A percentile compares a stretch with the other conserved stretches of the same genome.
Evolutionary conservation across 257 asterid genomes (phyloP).

Genomic region (Penstemon newberryi): DNA sequence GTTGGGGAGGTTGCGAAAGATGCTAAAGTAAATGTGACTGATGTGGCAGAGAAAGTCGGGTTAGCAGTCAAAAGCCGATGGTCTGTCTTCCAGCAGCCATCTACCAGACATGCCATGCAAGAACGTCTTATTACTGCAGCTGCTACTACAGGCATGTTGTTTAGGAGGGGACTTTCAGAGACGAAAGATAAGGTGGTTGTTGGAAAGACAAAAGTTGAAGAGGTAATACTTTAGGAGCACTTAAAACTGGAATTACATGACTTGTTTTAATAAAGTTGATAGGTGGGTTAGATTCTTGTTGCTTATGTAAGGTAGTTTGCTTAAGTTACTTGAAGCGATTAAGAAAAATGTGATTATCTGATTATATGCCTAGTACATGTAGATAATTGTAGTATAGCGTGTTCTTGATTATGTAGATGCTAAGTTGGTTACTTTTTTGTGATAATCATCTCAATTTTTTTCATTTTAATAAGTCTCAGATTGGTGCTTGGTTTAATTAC

Average conservation of each 20-base stretch:
- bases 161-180: conserved; percentile 83
- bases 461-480: not conserved
- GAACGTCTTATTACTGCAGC: conserved; percentile 74
- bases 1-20: conserved; percentile 89
- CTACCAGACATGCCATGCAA: not conserved
- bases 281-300: conserved; percentile 2
- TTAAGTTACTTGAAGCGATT: no score
- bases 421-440: not conserved
- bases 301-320: no score
- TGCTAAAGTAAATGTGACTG: conserved; percentile 81
- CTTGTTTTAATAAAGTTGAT: conserved; percentile 2
- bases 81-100: not conserved
- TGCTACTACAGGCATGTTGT: conserved; percentile 79
- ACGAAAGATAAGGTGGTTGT: conserved; percentile 86
- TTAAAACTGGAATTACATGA: not conserved
- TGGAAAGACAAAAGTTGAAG: conserved; percentile 87
- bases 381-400: not conserved
- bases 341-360: not conserved
- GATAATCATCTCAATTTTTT: not conserved
- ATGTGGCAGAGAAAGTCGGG: conserved; percentile 83
- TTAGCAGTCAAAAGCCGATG: conserved; percentile 65
- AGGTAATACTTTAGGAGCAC: conserved; percentile 45
- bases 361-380: no score
- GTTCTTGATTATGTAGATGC: conserved; percentile 3
- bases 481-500: no score